These are phyloP conservation scores for Emmonsiellopsis sp. DNA, from an alignment of 2,329 filamentous ascomycete genomes.

Conservation along the genomic window DNA sequence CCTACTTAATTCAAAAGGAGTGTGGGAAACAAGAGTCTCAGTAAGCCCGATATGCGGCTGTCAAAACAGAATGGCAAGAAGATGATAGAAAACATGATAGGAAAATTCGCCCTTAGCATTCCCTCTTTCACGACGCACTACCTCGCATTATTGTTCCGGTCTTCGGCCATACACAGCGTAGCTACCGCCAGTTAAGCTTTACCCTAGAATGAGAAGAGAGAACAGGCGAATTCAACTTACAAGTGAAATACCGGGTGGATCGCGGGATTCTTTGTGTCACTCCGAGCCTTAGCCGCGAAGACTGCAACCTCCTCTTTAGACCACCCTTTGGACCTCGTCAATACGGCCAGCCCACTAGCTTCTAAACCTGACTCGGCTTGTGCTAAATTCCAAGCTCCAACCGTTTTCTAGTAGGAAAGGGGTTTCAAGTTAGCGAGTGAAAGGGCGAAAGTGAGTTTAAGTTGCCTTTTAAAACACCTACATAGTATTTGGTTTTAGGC, in stretches of 20 bases:
- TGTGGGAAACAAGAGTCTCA: too few relatives aligned
- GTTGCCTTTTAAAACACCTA: background rate
- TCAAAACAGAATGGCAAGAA: too few relatives aligned
- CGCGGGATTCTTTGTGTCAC: slow-evolving; percentile 21
- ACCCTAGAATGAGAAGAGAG: too few relatives aligned
- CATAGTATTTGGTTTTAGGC: slow-evolving; percentile 2
- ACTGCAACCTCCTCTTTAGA: slow-evolving; percentile 19
- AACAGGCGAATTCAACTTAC: slow-evolving; percentile 6
- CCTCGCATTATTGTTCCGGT: background rate
- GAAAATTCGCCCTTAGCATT: too few relatives aligned
- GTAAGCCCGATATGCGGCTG: too few relatives aligned
- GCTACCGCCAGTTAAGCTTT: background rate
- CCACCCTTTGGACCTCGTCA: slow-evolving; percentile 17
- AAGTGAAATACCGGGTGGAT: slow-evolving; percentile 22
- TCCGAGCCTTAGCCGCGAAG: slow-evolving; percentile 22
- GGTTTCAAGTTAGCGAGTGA: slow-evolving; percentile 13
- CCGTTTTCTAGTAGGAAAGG: slow-evolving; percentile 12
- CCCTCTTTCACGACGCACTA: too few relatives aligned
- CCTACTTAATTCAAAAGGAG: too few relatives aligned
- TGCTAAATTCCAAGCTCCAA: slow-evolving; percentile 17
- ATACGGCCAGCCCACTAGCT: slow-evolving; percentile 18
- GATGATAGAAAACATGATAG: too few relatives aligned
- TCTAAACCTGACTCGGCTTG: slow-evolving; percentile 19
- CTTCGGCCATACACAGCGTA: slow-evolving; percentile 8
- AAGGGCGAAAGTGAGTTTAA: slow-evolving; percentile 3